Conservation (phyloP, 768 basidiomycete species). For the Fomitopsis pulvina region DNA sequence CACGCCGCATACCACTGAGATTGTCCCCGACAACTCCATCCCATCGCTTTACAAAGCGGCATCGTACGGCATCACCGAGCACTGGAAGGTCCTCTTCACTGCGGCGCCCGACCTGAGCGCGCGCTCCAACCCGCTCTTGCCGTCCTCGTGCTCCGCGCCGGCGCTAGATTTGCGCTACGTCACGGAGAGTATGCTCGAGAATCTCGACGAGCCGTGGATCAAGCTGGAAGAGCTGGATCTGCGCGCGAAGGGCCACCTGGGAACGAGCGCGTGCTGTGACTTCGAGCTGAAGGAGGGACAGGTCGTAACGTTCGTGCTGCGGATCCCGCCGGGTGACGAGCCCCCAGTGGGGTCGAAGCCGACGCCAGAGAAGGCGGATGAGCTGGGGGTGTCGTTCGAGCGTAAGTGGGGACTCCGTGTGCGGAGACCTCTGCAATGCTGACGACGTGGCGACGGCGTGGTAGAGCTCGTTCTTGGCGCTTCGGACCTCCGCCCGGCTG, state of each 20-base stretch:
- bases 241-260: conserved; percentile 66
- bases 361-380: conserved; percentile 32
- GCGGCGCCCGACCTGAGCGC: conserved; percentile 12
- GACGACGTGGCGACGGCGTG: background rate
- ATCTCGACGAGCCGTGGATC: conserved; percentile 45
- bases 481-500: conserved; percentile 40
- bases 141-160: conserved; percentile 38
- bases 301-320: conserved; percentile 80
- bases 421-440: background rate
- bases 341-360: conserved; percentile 26
- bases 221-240: conserved; percentile 58
- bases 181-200: conserved; percentile 47
- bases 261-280: conserved; percentile 51
- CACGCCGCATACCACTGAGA: conserved; percentile 57
- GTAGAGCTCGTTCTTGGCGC: conserved; percentile 38
- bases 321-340: conserved; percentile 48
- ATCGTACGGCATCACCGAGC: too few species aligned
- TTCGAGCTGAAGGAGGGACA: conserved; percentile 79
- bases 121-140: conserved; percentile 58
- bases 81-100: conserved; percentile 17
- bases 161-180: conserved; percentile 76
- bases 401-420: conserved; percentile 22
- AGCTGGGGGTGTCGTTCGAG: conserved; percentile 40
- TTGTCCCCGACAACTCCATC: conserved; percentile 43
- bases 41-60: conserved; percentile 15